Conservation (phyloP, 1,284 basidiomycete genomes). For the Puccinia horiana region DNA sequence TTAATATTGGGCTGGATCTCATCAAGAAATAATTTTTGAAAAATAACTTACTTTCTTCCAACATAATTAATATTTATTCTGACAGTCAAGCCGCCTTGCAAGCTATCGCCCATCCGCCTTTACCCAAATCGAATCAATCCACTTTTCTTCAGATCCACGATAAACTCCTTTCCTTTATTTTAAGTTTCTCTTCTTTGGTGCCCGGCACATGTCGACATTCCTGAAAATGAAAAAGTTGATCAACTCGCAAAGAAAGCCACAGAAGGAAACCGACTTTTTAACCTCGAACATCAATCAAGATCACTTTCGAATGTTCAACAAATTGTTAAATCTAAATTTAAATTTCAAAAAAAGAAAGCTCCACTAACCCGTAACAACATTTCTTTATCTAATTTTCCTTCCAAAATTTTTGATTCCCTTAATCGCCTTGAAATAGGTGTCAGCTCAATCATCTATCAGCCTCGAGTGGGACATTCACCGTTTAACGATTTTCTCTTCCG, state of each 20-base stretch:
- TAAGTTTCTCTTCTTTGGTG: neutral
- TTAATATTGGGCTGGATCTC: neutral
- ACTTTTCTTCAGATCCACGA: neutral
- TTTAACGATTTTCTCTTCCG: neutral
- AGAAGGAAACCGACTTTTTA: neutral
- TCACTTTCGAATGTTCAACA: neutral
- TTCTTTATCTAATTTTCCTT: neutral
- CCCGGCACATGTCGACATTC: neutral
- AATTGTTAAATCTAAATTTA: neutral
- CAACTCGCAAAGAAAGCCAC: neutral
- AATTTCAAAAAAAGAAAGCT: neutral
- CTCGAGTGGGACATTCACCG: neutral
- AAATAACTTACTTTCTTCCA: neutral
- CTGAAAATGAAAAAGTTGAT: conserved; percentile 3
- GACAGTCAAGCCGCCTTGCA: neutral
- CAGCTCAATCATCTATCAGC: neutral
- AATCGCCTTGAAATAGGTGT: neutral
- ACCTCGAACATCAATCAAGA: neutral
- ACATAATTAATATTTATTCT: neutral
- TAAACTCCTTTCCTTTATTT: neutral
- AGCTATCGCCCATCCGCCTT: neutral
- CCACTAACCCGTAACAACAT: neutral
- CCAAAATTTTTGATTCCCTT: neutral
- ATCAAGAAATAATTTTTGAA: neutral
- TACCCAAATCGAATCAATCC: neutral